Evolutionary conservation across 257 asterid genomes (phyloP), one percentile per base, ranked within the genome.

Genomic region (Nicotiana tomentosiformis): DNA sequence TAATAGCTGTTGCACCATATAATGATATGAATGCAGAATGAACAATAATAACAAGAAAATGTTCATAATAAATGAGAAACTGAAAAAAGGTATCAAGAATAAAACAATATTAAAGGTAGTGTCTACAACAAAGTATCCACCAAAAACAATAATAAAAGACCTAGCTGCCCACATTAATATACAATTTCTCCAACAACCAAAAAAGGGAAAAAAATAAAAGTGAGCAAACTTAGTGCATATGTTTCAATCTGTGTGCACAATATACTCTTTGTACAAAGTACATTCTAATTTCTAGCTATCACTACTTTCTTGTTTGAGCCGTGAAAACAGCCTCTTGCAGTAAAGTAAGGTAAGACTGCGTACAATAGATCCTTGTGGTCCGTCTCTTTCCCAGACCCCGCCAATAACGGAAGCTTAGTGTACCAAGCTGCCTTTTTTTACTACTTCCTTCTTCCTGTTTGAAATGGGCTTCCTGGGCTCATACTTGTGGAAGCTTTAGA

Each of bases 401-500:
- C 49, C 2, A 1, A 39, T 39, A 39, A 39, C 3, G 10, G 10
- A 3, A 39, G 49, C 10, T 39, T 39, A 39, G 1, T 43, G 51
- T 2, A 43, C 0, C 12, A 3, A 3, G 0, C 51, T 43, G 51
- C 0, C 10, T 12, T 43, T 43, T 43, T 43, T 43, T 43, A 43
- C 51, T 43, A 43, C 12, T 43, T 43, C 26, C 58, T 39, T 0
- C n/a, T 78, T 11, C 12, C 82, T n/a, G 20, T 39, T 62, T 39
- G 82, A 4, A 79, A 79, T 77, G 77, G 84, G 81, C 90, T 90
- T n/a, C 85, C 57, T 2, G 88, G 56, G 85, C 87, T 83, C 78
- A 43, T 64, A 26, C 83, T 85, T 83, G 90, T 70, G 39, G 95
- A 86, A 35, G 87, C 91, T 5, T 90, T 90, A 5, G 95, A 87